Evolutionary conservation across 257 asterid species (phyloP).

Genomic region (Solanum neorickii): DNA sequence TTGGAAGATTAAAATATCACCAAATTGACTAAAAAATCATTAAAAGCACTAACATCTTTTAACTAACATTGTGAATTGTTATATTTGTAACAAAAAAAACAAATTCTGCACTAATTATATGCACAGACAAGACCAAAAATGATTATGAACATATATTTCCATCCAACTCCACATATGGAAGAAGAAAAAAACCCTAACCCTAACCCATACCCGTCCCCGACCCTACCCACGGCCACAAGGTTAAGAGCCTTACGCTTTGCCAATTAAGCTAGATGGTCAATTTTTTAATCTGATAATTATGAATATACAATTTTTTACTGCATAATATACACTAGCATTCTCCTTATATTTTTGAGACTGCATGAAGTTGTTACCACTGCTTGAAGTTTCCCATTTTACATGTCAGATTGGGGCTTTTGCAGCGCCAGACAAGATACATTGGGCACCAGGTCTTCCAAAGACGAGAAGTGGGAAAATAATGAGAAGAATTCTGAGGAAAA

Average conservation of each 20-base stretch:
- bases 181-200: no score
- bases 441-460: conserved; percentile 99
- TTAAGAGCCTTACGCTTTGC: neutral
- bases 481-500: conserved; percentile 89
- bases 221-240: neutral
- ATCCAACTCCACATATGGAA: no score
- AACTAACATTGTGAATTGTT: no score
- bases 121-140: no score
- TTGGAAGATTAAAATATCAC: neutral
- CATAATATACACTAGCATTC: neutral
- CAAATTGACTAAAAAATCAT: neutral
- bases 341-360: neutral
- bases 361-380: neutral
- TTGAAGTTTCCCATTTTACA: neutral
- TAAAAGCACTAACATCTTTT: no score
- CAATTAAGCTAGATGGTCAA: neutral
- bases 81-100: no score
- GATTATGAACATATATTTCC: no score
- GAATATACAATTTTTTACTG: neutral
- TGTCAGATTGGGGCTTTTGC: conserved; percentile 94
- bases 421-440: conserved; percentile 84
- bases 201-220: no score
- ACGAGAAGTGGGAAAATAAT: conserved; percentile 98
- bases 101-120: no score
- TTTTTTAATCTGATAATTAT: neutral